Percentiles rank a stretch among this genome's conserved stretches.
Evolutionary conservation across 306 rosid genomes (phyloP).

Genomic region (Castanea sativa): DNA sequence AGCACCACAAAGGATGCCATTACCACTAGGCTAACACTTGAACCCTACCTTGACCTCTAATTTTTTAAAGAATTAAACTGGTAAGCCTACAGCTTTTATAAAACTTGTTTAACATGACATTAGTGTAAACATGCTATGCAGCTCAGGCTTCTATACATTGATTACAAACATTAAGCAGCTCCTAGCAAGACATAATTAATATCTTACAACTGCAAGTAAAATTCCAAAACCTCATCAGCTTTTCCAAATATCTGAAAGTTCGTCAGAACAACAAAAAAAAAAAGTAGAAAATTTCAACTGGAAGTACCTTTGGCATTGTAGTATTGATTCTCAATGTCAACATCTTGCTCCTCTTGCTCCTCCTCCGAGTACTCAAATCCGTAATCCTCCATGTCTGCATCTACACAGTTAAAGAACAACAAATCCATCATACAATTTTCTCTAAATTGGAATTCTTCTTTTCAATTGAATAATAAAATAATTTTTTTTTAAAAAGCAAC

Average conservation of each 20-base stretch:
- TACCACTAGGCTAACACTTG: not conserved
- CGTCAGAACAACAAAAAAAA: not conserved
- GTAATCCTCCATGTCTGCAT: constrained; percentile 99
- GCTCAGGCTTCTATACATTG: not conserved
- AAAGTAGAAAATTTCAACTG: not conserved
- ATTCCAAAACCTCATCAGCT: constrained; percentile 9
- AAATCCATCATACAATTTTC: not conserved
- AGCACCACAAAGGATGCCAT: too few relatives aligned
- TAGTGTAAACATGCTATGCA: too few relatives aligned
- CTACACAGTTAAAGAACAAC: constrained; percentile 36
- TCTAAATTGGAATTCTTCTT: not conserved
- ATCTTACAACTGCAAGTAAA: not conserved
- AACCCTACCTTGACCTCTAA: not conserved
- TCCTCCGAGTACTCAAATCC: constrained; percentile 98
- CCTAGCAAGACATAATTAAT: not conserved
- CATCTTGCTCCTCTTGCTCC: constrained; percentile 98
- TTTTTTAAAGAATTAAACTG: not conserved
- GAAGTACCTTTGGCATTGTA: constrained; percentile 83
- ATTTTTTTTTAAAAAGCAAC: not conserved
- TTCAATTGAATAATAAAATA: not conserved
- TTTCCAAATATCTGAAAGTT: not conserved
- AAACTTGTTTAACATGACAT: not conserved
- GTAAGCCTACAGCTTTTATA: not conserved
- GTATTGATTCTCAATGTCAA: constrained; percentile 97
- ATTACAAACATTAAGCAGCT: not conserved